Conservation (phyloP, 768 basidiomycete genomes). For the Gloeophyllum trabeum region DNA sequence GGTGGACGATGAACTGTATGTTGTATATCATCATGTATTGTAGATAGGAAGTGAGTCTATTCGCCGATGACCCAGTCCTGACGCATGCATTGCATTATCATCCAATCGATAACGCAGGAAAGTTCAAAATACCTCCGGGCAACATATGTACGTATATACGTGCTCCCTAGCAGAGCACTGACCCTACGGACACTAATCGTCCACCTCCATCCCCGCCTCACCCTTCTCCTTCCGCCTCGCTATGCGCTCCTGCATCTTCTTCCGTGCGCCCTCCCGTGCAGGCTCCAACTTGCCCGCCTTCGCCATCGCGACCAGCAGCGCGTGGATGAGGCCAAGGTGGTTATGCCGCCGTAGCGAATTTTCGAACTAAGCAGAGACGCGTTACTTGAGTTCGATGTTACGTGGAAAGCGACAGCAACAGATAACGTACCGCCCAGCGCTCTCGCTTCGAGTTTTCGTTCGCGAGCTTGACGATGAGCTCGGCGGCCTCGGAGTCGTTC, state of each 20-base stretch:
- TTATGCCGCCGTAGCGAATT: slow-evolving; percentile 83
- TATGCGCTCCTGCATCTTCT: slow-evolving; percentile 29
- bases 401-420: neutral
- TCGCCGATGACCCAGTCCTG: too few species aligned
- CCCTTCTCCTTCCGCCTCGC: slow-evolving; percentile 28
- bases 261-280: slow-evolving; percentile 34
- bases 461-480: slow-evolving; percentile 42
- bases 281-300: slow-evolving; percentile 51
- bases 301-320: slow-evolving; percentile 61
- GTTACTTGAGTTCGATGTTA: too few species aligned
- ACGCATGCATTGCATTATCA: too few species aligned
- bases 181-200: neutral
- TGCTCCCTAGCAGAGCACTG: too few species aligned
- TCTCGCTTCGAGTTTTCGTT: slow-evolving; percentile 69
- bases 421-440: slow-evolving; percentile 64
- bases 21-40: too few species aligned
- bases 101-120: too few species aligned
- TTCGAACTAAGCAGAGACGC: slow-evolving; percentile 57
- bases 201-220: slow-evolving; percentile 25
- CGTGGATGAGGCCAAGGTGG: slow-evolving; percentile 73
- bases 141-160: too few species aligned
- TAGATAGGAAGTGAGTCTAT: too few species aligned
- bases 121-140: too few species aligned
- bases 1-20: too few species aligned
- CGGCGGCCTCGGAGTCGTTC: slow-evolving; percentile 27